Evolutionary conservation across 371 early-diverging fungal genomes (phyloP), one percentile per base, ranked within the genome.

Genomic region (Mucor sp.): DNA sequence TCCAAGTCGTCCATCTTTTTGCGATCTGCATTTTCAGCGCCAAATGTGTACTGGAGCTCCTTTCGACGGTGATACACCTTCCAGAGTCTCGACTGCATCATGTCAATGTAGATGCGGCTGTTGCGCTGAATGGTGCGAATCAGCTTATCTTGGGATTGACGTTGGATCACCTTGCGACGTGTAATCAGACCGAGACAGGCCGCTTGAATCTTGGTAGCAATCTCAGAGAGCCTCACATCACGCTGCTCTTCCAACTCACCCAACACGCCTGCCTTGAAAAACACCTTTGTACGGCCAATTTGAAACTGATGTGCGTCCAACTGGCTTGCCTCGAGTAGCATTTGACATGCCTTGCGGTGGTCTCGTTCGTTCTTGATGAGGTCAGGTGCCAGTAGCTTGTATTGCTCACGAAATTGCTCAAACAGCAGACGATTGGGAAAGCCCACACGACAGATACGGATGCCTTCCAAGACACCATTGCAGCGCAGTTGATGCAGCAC

Each of bases 381-480:
- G 11, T 68, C 57, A 3, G 97, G 94, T 48, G 90, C 90, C 9
- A 99, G 81, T 17, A 99, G 85, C 76, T 95, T 95, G 76, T 99
- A 99, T 32, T 99, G 91, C 68, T 94, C 92, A n/a, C 94, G 84
- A 86, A 99, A 99, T 73, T 99, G 99, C 35, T 90, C 87, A 85
- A 99, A 99, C 4, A 91, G 74, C 8, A 99, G 83, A 33, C 99
- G 86, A 68, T 96, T 96, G 11, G 99, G 99, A 83, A 95, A 99
- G 2, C 99, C 99, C 61, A 95, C 96, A 32, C 99, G 89, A 68
- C 96, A 95, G 62, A 99, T 99, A 63, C 99, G 93, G 67, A 99
- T 99, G 23, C 99, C 99, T 81, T 99, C 99, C 35, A 99, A 84
- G 6, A 99, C 99, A 85, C 99, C 99, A 80, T 99, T 99, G 85